Conservation (phyloP, 2,329 filamentous ascomycete species). For the Verticillium albo-atrum region DNA sequence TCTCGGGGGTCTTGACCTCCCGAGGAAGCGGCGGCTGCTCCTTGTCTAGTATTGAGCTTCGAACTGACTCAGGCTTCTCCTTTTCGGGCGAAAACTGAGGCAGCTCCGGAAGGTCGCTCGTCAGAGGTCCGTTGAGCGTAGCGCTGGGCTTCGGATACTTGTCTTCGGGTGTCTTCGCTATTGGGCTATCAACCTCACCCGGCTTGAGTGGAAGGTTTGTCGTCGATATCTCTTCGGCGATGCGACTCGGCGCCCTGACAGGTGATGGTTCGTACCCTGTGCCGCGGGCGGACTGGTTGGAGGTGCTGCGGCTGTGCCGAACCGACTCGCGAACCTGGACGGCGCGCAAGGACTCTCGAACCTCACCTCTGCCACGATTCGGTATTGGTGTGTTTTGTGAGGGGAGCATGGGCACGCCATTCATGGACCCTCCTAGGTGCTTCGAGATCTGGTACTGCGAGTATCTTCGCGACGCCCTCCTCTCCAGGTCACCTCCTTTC, state of each 20-base stretch:
- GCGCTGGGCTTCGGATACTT: conserved; percentile 52
- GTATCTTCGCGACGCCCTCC: conserved; percentile 87
- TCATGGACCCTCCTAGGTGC: conserved; percentile 75
- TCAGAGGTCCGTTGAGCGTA: conserved; percentile 54
- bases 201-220: neutral
- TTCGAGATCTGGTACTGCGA: conserved; percentile 97
- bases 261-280: conserved; percentile 53
- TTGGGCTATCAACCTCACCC: conserved; percentile 16
- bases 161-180: conserved; percentile 37
- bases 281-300: conserved; percentile 36
- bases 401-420: conserved; percentile 82
- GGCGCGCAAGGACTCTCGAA: conserved; percentile 76
- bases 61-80: conserved; percentile 9
- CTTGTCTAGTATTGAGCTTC: conserved; percentile 5
- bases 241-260: conserved; percentile 51
- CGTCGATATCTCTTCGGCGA: conserved; percentile 54
- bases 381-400: conserved; percentile 78
- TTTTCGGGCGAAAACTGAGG: conserved; percentile 22
- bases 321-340: conserved; percentile 50
- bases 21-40: neutral
- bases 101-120: conserved; percentile 39
- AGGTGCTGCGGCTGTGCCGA: conserved; percentile 43
- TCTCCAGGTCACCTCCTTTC: conserved; percentile 85
- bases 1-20: conserved; percentile 34
- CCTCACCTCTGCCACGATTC: conserved; percentile 74